Evolutionary conservation across 441 rosid species (phyloP).

Genomic region (Erodium chrysanthum): DNA sequence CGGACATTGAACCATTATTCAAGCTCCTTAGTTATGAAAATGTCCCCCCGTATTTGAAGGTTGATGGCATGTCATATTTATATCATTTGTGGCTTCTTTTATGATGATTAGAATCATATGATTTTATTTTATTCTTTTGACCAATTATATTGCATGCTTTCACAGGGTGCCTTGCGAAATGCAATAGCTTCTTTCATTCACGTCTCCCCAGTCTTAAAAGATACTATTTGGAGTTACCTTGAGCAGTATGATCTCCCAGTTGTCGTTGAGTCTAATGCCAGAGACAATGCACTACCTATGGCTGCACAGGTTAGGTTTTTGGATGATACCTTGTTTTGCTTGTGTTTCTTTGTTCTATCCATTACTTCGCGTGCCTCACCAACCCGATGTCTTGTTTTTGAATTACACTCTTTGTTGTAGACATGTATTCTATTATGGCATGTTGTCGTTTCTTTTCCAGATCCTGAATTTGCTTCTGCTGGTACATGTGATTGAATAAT

Average conservation of each 20-base stretch:
- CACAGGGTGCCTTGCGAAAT: conserved; percentile 85
- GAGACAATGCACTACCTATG: conserved; percentile 45
- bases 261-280: conserved; percentile 56
- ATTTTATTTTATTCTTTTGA: conserved; percentile 11
- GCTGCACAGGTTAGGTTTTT: conserved; percentile 51
- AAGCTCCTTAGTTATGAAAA: conserved; percentile 94
- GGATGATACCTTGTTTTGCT: neutral
- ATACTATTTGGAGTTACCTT: conserved; percentile 74
- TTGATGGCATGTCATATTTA: conserved; percentile 18
- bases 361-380: neutral
- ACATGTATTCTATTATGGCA: too few relatives aligned
- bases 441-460: too few relatives aligned
- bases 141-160: conserved; percentile 19
- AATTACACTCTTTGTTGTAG: too few relatives aligned
- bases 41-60: conserved; percentile 93
- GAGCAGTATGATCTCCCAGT: conserved; percentile 95
- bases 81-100: conserved; percentile 15
- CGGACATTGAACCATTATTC: conserved; percentile 85
- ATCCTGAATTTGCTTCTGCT: too few relatives aligned
- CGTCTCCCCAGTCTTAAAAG: conserved; percentile 67
- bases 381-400: neutral
- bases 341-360: neutral
- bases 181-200: conserved; percentile 61
- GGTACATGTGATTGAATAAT: too few relatives aligned
- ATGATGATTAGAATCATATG: conserved; percentile 10